These are phyloP conservation scores for Schrenkiella parvula DNA, from an alignment of 345 rosid genomes.

Conservation along the genomic window DNA sequence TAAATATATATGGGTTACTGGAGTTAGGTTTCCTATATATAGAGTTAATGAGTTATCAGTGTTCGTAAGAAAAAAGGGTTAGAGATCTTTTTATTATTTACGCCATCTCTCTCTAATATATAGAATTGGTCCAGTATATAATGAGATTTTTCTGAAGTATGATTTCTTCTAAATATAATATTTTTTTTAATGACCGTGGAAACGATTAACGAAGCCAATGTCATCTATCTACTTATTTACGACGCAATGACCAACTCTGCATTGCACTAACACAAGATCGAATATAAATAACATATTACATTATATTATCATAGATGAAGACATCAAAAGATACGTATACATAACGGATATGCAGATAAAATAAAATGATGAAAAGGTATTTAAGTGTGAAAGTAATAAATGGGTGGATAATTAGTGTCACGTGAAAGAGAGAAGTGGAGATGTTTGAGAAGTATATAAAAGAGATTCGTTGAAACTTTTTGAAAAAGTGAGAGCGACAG, in stretches of 20 bases:
- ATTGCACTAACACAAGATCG: neutral
- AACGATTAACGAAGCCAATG: neutral
- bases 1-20: too few relatives aligned
- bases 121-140: neutral
- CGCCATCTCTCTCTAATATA: neutral
- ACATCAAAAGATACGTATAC: constrained; percentile 24
- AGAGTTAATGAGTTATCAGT: constrained; percentile 16
- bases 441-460: constrained; percentile 27
- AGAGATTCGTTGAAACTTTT: constrained; percentile 35
- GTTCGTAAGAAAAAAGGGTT: neutral
- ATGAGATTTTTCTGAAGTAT: neutral
- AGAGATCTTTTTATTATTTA: neutral
- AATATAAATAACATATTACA: neutral
- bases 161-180: neutral
- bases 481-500: constrained; percentile 34
- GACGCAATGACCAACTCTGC: constrained; percentile 7
- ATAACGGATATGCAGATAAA: neutral
- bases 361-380: neutral
- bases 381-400: constrained; percentile 15
- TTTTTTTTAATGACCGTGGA: neutral
- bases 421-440: constrained; percentile 32
- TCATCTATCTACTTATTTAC: neutral
- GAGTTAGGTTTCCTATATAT: constrained; percentile 28
- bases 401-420: constrained; percentile 35
- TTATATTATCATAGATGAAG: neutral